Percentiles rank a stretch among this genome's conserved stretches.
Evolutionary conservation across 2,329 filamentous ascomycete genomes (phyloP).

Genomic region (Microdochium trichocladiopsis): DNA sequence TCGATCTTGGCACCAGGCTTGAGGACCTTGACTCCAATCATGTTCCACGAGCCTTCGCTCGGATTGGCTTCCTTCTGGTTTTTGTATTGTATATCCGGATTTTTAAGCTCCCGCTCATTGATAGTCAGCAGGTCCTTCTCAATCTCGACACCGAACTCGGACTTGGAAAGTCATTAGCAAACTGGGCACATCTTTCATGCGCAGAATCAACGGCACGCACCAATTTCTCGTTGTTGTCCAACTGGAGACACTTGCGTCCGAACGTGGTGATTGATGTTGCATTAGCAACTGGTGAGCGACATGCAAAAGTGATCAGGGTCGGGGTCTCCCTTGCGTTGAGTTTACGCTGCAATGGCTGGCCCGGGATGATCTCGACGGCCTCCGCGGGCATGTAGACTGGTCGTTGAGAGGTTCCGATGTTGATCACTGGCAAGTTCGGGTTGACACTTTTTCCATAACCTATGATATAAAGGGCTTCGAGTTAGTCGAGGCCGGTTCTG

Average conservation of each 20-base stretch:
- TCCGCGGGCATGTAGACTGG: constrained; percentile 63
- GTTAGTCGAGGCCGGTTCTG: too few species aligned
- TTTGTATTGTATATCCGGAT: constrained; percentile 56
- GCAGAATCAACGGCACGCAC: constrained; percentile 25
- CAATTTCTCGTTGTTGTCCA: constrained; percentile 42
- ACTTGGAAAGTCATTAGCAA: constrained; percentile 6
- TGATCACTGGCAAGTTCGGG: constrained; percentile 51
- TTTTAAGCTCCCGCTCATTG: constrained; percentile 56
- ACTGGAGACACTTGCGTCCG: constrained; percentile 49
- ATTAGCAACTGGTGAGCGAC: constrained; percentile 58
- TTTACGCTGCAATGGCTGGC: constrained; percentile 56
- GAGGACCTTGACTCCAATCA: constrained; percentile 49
- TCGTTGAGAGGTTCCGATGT: constrained; percentile 50
- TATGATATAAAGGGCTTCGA: constrained; percentile 1
- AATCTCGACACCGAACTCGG: constrained; percentile 57
- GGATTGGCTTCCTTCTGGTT: constrained; percentile 22
- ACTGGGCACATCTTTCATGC: background rate
- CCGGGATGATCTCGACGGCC: constrained; percentile 53
- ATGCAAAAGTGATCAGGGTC: constrained; percentile 67
- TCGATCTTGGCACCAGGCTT: constrained; percentile 36
- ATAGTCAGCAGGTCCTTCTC: constrained; percentile 62
- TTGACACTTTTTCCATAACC: constrained; percentile 19
- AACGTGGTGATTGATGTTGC: constrained; percentile 55
- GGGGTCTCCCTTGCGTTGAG: constrained; percentile 55
- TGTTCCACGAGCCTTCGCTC: constrained; percentile 62